A percentile compares a stretch with the other conserved stretches of the same genome.
These are phyloP conservation scores for Rhizopus arrhizus DNA, from an alignment of 371 early-diverging fungal species.

Conservation along the genomic window DNA sequence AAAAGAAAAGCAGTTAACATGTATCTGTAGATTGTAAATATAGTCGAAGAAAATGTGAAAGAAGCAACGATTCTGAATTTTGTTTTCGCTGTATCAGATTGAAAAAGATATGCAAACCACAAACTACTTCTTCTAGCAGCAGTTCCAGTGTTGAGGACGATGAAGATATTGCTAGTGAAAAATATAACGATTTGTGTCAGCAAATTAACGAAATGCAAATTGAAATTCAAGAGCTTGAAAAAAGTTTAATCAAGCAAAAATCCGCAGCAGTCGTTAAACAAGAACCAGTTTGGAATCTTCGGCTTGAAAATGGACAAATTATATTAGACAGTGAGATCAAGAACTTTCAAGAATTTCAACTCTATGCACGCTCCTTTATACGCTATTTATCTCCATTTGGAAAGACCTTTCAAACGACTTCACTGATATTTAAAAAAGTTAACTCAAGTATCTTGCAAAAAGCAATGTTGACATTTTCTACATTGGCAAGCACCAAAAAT, in stretches of 20 bases:
- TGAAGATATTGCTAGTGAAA: neutral
- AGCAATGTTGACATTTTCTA: constrained; percentile 2
- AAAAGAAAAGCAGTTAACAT: neutral
- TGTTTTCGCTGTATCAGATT: constrained; percentile 22
- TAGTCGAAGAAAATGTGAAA: constrained; percentile 29
- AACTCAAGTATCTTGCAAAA: constrained; percentile 8
- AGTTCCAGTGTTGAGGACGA: constrained; percentile 15
- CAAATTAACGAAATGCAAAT: constrained; percentile 15
- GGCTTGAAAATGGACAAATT: constrained; percentile 5
- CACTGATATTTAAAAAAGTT: constrained; percentile 10
- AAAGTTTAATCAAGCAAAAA: constrained; percentile 5
- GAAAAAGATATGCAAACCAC: constrained; percentile 14
- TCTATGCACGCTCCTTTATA: constrained; percentile 14
- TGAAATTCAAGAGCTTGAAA: constrained; percentile 9
- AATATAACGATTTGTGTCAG: constrained; percentile 8
- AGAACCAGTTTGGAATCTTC: constrained; percentile 18
- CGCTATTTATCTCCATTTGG: constrained; percentile 30
- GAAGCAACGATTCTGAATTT: constrained; percentile 5
- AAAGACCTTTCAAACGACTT: constrained; percentile 3
- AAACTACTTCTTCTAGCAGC: neutral
- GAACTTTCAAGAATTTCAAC: constrained; percentile 13
- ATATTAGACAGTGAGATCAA: constrained; percentile 11
- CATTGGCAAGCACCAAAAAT: neutral
- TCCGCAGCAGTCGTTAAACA: constrained; percentile 2
- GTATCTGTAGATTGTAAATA: constrained; percentile 21